phyloP scores from a whole-genome alignment of 306 rosid species.

The Casuarina equisetifolia region DNA sequence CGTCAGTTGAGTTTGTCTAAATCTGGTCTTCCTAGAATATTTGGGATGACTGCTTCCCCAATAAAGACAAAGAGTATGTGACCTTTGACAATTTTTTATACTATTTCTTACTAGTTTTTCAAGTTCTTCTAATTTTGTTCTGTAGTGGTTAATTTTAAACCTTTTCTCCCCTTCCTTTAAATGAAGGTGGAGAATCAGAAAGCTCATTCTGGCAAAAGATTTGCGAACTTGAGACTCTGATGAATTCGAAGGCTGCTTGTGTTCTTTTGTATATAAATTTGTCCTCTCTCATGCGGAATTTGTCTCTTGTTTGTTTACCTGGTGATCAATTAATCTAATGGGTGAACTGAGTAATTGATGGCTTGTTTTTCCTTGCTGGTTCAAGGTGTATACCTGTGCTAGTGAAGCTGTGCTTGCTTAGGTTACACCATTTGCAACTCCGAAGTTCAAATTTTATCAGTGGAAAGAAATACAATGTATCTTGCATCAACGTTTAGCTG shows the following conservation, averaged over 20 bases:
- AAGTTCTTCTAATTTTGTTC: background rate
- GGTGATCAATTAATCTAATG: background rate
- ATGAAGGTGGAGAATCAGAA: constrained; percentile 53
- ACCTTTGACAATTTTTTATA: background rate
- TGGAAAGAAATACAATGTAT: constrained; percentile 29
- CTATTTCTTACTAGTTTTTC: constrained; percentile 8
- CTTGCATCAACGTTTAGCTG: constrained; percentile 28
- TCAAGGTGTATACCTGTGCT: constrained; percentile 80
- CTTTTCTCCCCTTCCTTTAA: constrained; percentile 19
- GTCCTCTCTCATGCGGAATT: background rate
- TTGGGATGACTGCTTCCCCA: constrained; percentile 96
- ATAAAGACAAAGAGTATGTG: constrained; percentile 72
- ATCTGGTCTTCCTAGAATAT: constrained; percentile 62
- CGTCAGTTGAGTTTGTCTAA: constrained; percentile 33
- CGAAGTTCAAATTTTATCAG: constrained; percentile 60
- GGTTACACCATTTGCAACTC: constrained; percentile 62
- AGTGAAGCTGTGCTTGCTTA: constrained; percentile 64
- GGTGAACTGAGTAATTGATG: background rate
- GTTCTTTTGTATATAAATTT: constrained; percentile 14
- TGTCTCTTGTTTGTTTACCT: background rate
- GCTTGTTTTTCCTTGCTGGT: constrained; percentile 10
- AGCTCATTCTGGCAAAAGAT: constrained; percentile 43
- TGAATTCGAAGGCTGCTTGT: constrained; percentile 79
- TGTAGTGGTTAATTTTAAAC: constrained; percentile 2
- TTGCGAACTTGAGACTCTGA: constrained; percentile 52